Evolutionary conservation across 1,284 basidiomycete genomes (phyloP), one percentile per base, ranked within the genome.

Genomic region (Naganishia liquefaciens): DNA sequence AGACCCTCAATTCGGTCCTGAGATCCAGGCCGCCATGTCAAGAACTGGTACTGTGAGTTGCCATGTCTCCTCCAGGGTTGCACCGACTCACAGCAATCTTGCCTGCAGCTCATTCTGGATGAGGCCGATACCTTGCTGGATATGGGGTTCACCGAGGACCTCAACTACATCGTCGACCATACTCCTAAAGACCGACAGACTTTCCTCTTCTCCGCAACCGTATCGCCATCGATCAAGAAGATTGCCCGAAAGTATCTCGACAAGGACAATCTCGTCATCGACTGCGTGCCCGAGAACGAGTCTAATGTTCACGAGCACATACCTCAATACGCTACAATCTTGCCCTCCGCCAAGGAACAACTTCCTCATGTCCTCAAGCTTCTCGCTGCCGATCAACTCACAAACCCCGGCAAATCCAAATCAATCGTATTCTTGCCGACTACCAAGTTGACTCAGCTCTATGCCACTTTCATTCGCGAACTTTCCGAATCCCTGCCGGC

Each of bases 111-210:
- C 64, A 83, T 98, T 67, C 82, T 99, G 61, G 95, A 99, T 74
- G 95, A 98, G 79, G 93, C 93, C 11, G 96, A 99, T 77, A 95
- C 91, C 0, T 83, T 98, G 15, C 83, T 99, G 47, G 93, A 97
- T 70, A 91, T 97, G 88, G 95, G 95, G 70, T 99, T 99, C 86
- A 85, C 89, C 10, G 86, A 89, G 51, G 93, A 96, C 70, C 87
- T 99, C 51, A 85, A 91, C 43, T 84, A 83, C 1, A 93, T 98
- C 72, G 80, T 85, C 39, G 72, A 81, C 2, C 83, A 83, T 70
- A 52, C 60, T 0, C 90, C 91, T 19, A 79, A 81, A 39, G 77
- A 87, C 64, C 86, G 94, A 23, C 91, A 94, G 75, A 98, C 93
- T 0, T 89, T 97, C 82, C 82, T 99, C 68, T 96, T 98, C 81